phyloP scores from a whole-genome alignment of 2,329 filamentous ascomycete species.

The Ascochyta lentis region DNA sequence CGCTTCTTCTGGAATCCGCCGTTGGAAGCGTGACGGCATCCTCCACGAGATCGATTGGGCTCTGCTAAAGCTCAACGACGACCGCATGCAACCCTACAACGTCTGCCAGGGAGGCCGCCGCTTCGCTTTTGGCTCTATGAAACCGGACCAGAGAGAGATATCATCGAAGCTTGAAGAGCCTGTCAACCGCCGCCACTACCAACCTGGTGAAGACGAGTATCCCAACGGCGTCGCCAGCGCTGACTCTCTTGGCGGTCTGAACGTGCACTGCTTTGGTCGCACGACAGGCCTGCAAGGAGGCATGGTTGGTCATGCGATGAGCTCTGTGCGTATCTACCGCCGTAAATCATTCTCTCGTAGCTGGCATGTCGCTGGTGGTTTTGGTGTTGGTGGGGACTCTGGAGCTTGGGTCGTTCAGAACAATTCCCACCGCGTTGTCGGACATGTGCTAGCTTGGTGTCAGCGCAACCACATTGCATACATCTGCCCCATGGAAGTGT shows the following conservation, averaged over 20 bases:
- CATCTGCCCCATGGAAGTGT: conserved; percentile 92
- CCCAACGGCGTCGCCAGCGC: conserved; percentile 66
- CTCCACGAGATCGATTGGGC: conserved; percentile 97
- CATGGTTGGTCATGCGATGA: conserved; percentile 76
- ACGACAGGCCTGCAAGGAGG: conserved; percentile 85
- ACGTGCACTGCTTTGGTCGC: conserved; percentile 87
- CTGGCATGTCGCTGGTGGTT: conserved; percentile 67
- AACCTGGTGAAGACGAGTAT: conserved; percentile 51
- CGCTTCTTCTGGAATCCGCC: conserved; percentile 86
- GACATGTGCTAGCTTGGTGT: conserved; percentile 90
- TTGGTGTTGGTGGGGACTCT: conserved; percentile 82
- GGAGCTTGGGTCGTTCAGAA: conserved; percentile 93
- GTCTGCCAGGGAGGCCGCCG: conserved; percentile 64
- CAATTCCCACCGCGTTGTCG: conserved; percentile 78
- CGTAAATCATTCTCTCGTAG: conserved; percentile 79
- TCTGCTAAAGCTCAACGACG: conserved; percentile 77
- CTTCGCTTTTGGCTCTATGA: conserved; percentile 40
- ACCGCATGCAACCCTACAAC: conserved; percentile 75
- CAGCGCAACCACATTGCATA: conserved; percentile 82
- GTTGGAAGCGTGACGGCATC: conserved; percentile 72
- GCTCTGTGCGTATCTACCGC: conserved; percentile 85
- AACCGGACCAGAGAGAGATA: conserved; percentile 39
- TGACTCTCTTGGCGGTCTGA: conserved; percentile 71
- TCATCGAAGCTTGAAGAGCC: conserved; percentile 43
- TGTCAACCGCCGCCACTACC: conserved; percentile 43